Evolutionary conservation across 2,329 filamentous ascomycete species (phyloP), one percentile per base, ranked within the genome.

Genomic region (Paecilomyces fulvus): DNA sequence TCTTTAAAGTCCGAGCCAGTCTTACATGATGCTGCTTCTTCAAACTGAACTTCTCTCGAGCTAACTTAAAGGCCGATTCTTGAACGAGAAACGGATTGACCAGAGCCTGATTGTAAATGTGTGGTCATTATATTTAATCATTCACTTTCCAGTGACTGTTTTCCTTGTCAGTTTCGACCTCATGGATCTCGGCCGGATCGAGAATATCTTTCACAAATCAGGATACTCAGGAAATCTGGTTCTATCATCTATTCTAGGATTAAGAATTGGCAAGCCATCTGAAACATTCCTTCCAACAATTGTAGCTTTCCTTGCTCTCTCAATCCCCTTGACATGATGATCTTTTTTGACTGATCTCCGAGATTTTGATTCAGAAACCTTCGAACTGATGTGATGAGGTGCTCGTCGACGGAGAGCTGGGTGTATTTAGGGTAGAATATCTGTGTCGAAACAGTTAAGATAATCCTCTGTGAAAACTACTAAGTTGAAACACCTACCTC

Each of bases 191-290:
- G n/a, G n/a, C n/a, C n/a, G n/a, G n/a, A n/a, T n/a, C n/a, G n/a
- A n/a, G n/a, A n/a, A n/a, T 31, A 31, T 31, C 9, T 31, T 31
- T 14, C 12, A 31, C 9, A 31, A 12, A 31, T 5, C 30, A 31
- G 30, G 30, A 31, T 31, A 31, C 10, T 31, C 51, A 8, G 52
- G 31, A 30, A 61, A 59, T 21, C 23, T 48, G 20, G 60, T 59
- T 53, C 58, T 59, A 49, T 48, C 56, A 23, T 60, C 60, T 30
- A 56, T 17, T 21, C 51, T 17, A 28, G 60, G 56, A 21, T 51
- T 53, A 46, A 61, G 58, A 31, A 60, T 49, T 2, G 58, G 60
- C 30, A 61, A 49, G n/a, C 50, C 56, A 46, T 60, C 57, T 14
- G 37, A 31, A 31, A 11, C 30, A 31, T 31, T 48, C 31, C 21